Conservation (phyloP, 345 rosid species). For the Toxicodendron radicans region DNA sequence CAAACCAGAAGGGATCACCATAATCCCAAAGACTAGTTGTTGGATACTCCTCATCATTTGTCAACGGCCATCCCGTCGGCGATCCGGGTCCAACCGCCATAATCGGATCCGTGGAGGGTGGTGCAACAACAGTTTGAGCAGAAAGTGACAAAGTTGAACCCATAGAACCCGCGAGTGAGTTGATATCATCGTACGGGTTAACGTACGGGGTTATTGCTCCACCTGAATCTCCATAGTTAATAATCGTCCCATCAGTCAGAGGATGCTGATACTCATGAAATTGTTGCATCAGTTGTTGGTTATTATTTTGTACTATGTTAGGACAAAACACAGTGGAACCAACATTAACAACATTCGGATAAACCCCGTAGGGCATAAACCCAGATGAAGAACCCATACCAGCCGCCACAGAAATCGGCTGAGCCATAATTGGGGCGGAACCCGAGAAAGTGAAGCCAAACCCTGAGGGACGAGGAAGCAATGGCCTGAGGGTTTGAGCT, state of each 20-base stretch:
- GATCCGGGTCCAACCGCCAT: conserved; percentile 44
- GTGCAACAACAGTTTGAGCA: conserved; percentile 37
- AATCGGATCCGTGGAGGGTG: conserved; percentile 43
- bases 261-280: conserved; percentile 11
- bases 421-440: conserved; percentile 6
- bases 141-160: conserved; percentile 46
- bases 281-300: conserved; percentile 30
- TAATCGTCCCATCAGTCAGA: not conserved
- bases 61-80: conserved; percentile 60
- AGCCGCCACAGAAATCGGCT: conserved; percentile 16
- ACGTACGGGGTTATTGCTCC: conserved; percentile 23
- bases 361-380: conserved; percentile 23
- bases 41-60: conserved; percentile 56
- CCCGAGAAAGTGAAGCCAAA: conserved; percentile 29
- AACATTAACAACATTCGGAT: conserved; percentile 24
- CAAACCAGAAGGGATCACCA: conserved; percentile 53
- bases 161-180: conserved; percentile 45
- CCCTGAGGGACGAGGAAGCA: conserved; percentile 82
- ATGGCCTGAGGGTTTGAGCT: conserved; percentile 72
- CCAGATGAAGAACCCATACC: conserved; percentile 16
- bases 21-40: conserved; percentile 62
- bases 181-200: conserved; percentile 36
- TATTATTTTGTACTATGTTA: conserved; percentile 23
- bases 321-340: conserved; percentile 31
- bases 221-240: not conserved